Evolutionary conservation across 108 stramenopile genomes (phyloP).

Genomic region (Discostella pseudostelligera): DNA sequence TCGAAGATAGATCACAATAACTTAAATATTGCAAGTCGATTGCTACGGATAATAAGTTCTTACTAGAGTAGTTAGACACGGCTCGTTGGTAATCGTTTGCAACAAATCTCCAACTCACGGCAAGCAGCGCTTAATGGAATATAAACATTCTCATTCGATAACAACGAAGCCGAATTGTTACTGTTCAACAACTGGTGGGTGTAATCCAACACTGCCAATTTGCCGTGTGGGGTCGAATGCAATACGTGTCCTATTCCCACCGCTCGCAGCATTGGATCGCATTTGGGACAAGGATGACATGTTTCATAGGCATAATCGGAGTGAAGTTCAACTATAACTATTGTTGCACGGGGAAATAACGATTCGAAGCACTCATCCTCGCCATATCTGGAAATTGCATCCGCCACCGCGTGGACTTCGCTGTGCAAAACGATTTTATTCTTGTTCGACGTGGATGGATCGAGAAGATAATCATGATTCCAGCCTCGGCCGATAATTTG

Average conservation of each 20-base stretch:
- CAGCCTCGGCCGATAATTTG: slow-evolving; percentile 33
- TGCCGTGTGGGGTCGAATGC: slow-evolving; percentile 31
- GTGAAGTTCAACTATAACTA: slow-evolving; percentile 31
- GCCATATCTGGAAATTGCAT: slow-evolving; percentile 28
- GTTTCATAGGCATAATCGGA: slow-evolving; percentile 38
- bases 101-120: slow-evolving; percentile 16
- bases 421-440: slow-evolving; percentile 39
- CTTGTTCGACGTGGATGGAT: slow-evolving; percentile 18
- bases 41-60: no score
- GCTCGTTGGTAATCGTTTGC: slow-evolving; percentile 18
- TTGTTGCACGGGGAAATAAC: slow-evolving; percentile 30
- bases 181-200: slow-evolving; percentile 6
- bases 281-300: slow-evolving; percentile 44
- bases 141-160: slow-evolving; percentile 21
- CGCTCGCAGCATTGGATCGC: slow-evolving; percentile 35
- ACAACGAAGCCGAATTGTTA: slow-evolving; percentile 7
- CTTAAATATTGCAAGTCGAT: not conserved
- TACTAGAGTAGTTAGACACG: no score
- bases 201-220: slow-evolving; percentile 16
- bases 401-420: slow-evolving; percentile 31
- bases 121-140: slow-evolving; percentile 33
- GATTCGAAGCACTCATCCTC: slow-evolving; percentile 38
- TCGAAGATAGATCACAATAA: not conserved
- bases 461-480: slow-evolving; percentile 31
- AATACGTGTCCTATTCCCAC: slow-evolving; percentile 33